Percentiles rank a stretch among this genome's conserved stretches.
Evolutionary conservation across 495 filamentous ascomycete species (phyloP).

Genomic region (Wilcoxina mikolae): DNA sequence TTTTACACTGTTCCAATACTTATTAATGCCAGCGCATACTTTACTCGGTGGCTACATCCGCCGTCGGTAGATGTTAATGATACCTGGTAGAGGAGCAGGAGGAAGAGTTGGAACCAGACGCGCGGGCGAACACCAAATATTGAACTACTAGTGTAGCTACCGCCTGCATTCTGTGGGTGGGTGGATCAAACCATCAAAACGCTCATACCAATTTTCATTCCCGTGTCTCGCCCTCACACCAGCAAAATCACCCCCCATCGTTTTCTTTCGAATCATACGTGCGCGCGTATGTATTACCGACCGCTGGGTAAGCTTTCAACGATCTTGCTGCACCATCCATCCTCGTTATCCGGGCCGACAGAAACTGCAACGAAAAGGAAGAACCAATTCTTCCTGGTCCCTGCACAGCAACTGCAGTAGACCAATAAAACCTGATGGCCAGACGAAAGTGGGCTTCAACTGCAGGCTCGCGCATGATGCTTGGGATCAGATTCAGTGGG

Average conservation of each 20-base stretch:
- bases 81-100: too few relatives aligned
- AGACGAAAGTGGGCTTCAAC: neutral
- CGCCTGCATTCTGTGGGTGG: neutral
- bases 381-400: neutral
- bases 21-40: neutral
- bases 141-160: neutral
- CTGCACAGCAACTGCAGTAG: constrained; percentile 1
- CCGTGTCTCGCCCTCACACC: too few relatives aligned
- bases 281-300: too few relatives aligned
- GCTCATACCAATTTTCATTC: neutral
- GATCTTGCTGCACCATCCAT: neutral
- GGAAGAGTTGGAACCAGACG: neutral
- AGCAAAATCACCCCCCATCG: neutral
- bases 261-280: neutral
- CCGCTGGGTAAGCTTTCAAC: neutral
- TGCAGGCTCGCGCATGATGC: neutral
- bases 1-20: neutral
- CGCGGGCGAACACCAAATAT: neutral
- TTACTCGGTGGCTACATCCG: neutral
- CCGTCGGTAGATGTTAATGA: neutral
- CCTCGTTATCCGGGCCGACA: neutral
- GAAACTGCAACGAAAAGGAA: constrained; percentile 6
- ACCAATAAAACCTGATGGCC: neutral
- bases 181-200: neutral
- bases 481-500: neutral